Evolutionary conservation across 169 alveolate species (phyloP), one percentile per base, ranked within the genome.

Genomic region (Toxoplasma gondii): DNA sequence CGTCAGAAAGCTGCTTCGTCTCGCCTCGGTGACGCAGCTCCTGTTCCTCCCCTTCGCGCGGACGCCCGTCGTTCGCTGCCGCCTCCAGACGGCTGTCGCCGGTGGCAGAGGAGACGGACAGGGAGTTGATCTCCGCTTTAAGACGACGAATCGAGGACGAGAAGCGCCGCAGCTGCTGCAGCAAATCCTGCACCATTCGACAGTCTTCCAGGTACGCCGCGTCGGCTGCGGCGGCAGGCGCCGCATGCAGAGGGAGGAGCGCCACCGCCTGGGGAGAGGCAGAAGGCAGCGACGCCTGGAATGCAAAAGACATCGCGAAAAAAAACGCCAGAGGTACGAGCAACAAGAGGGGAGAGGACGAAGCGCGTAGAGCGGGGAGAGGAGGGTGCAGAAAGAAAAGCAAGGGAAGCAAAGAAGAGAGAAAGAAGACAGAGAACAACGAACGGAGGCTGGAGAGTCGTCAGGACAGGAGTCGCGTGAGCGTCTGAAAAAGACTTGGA

Each of bases 191-290:
- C 34, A 39, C 88, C 91, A 5, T 31, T 9, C 94, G 64, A 12
- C 44, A 88, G 74, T 92, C 94, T 36, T 92, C 94, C 31, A 92
- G 27, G 78, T 92, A 92, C 36, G 94, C 94, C 29, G 88, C 84
- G 84, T 92, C 94, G 31, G 92, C 94, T n/a, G 94, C 82, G 45
- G 94, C 94, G 34, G 74, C 44, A 5, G 88, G 38, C 49, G 91
- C 38, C 45, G 44, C 84, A 74, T 34, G 84, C 84, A 74, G 84
- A 17, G 84, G 84, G 27, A 74, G 84, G 12, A 74, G 84, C 10
- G 84, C 12, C 84, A n/a, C 43, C 84, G 44, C 45, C 84, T 74
- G 84, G 45, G 44, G 81, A 9, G 81, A n/a, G 34, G 36, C 41
- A 24, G 36, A 10, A 9, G 22, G 39, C 84, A 74, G 84, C 31